These are phyloP conservation scores for Chiua virens DNA, from an alignment of 768 basidiomycete genomes.

Conservation along the genomic window DNA sequence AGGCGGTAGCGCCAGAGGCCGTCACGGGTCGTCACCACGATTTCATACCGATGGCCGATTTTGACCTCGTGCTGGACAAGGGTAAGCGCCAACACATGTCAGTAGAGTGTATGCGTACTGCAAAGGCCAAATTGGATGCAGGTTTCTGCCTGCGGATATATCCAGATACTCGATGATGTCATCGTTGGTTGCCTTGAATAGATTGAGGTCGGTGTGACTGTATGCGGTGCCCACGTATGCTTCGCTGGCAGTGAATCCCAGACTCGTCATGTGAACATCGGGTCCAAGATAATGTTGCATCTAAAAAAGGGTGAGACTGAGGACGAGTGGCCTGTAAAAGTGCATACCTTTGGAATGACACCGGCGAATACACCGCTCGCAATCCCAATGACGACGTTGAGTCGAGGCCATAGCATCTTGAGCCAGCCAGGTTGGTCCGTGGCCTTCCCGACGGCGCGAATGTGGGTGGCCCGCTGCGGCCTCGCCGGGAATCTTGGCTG, in stretches of 20 bases:
- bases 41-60: slow-evolving; percentile 16
- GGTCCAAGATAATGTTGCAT: slow-evolving; percentile 15
- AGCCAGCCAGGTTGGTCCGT: slow-evolving; percentile 17
- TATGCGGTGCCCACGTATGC: slow-evolving; percentile 15
- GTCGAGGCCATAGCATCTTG: slow-evolving; percentile 8
- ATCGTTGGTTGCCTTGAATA: slow-evolving; percentile 16
- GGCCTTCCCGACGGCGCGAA: slow-evolving; percentile 15
- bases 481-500: slow-evolving; percentile 13
- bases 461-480: slow-evolving; percentile 14
- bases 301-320: neutral
- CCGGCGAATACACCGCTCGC: slow-evolving; percentile 18
- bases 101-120: slow-evolving; percentile 1
- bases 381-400: slow-evolving; percentile 16
- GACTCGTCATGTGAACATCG: slow-evolving; percentile 10
- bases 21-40: slow-evolving; percentile 19
- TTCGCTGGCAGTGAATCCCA: slow-evolving; percentile 19
- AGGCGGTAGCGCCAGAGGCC: no score
- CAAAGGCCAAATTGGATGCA: slow-evolving; percentile 11
- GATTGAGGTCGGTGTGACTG: slow-evolving; percentile 4
- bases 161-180: slow-evolving; percentile 23
- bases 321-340: neutral
- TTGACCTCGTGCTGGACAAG: slow-evolving; percentile 13
- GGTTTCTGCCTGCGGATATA: slow-evolving; percentile 8
- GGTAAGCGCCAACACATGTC: neutral
- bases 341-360: slow-evolving; percentile 13